Evolutionary conservation across 805 yeast species (phyloP).

Genomic region (Vanderwaltozyma polyspora): DNA sequence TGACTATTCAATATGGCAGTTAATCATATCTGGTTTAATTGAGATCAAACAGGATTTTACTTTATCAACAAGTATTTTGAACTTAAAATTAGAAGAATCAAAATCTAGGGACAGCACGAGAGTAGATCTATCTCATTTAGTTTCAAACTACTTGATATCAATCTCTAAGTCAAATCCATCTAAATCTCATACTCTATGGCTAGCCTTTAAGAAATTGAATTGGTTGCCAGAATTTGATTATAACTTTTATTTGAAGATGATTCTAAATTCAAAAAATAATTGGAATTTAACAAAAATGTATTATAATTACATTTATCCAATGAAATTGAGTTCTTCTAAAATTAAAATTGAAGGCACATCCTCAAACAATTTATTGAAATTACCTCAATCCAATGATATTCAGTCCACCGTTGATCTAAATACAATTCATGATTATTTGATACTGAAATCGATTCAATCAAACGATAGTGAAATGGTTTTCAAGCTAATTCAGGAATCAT

Average conservation of each 20-base stretch:
- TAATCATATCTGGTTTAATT: conserved; percentile 42
- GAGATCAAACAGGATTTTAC: conserved; percentile 35
- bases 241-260: conserved; percentile 27
- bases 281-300: conserved; percentile 26
- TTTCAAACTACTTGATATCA: conserved; percentile 35
- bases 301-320: conserved; percentile 30
- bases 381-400: not conserved
- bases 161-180: conserved; percentile 26
- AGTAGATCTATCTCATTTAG: conserved; percentile 29
- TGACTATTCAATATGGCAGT: conserved; percentile 38
- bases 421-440: conserved; percentile 2
- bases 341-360: conserved; percentile 1
- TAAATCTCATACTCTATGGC: conserved; percentile 29
- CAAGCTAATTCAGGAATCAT: conserved; percentile 31
- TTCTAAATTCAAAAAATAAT: conserved; percentile 26
- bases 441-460: conserved; percentile 7
- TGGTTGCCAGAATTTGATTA: conserved; percentile 34
- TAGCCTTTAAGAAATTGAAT: conserved; percentile 24
- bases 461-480: conserved; percentile 25
- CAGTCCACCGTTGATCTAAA: not conserved
- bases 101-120: conserved; percentile 27
- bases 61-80: conserved; percentile 46
- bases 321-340: conserved; percentile 13
- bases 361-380: not conserved
- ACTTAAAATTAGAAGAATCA: conserved; percentile 39